Percentiles rank a stretch among this genome's conserved stretches.
Evolutionary conservation across 2,329 filamentous ascomycete species (phyloP).

Genomic region (Dactylellina haptotyla): DNA sequence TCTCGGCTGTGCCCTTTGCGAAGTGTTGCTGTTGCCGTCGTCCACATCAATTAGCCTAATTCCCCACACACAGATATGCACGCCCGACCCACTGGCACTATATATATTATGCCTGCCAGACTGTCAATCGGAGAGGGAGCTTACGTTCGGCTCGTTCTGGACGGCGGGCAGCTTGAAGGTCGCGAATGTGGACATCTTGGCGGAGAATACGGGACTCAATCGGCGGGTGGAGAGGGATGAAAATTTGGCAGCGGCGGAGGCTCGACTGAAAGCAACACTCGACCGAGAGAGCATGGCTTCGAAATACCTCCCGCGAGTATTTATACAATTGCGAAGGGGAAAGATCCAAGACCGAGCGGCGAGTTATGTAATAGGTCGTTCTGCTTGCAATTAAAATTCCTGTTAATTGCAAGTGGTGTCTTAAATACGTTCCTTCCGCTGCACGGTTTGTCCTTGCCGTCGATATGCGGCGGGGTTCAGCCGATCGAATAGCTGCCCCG

Average conservation of each 20-base stretch:
- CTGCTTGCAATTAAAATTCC: background rate
- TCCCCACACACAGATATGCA: slow-evolving; percentile 1
- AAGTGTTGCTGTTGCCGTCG: slow-evolving; percentile 78
- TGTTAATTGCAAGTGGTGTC: background rate
- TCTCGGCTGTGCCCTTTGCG: slow-evolving; percentile 80
- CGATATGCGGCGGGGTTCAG: slow-evolving; percentile 51
- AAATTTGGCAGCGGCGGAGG: slow-evolving; percentile 27
- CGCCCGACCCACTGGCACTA: background rate
- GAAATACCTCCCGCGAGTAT: background rate
- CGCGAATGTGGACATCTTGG: slow-evolving; percentile 71
- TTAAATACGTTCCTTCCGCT: background rate
- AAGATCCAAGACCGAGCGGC: background rate
- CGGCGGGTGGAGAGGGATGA: slow-evolving; percentile 32
- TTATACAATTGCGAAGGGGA: background rate
- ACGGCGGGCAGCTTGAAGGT: slow-evolving; percentile 88
- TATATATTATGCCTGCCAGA: no score
- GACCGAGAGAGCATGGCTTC: slow-evolving; percentile 45
- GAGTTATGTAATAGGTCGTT: background rate
- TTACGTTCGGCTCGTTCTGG: slow-evolving; percentile 93
- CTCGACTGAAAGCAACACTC: slow-evolving; percentile 35
- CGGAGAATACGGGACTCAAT: slow-evolving; percentile 33
- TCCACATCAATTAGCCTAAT: slow-evolving; percentile 13
- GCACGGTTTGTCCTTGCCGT: slow-evolving; percentile 43
- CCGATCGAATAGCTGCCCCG: slow-evolving; percentile 29
- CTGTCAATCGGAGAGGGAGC: slow-evolving; percentile 63